A percentile compares a stretch with the other conserved stretches of the same genome.
Conservation (phyloP, 257 asterid species). For the Solanum medicagineum region DNA sequence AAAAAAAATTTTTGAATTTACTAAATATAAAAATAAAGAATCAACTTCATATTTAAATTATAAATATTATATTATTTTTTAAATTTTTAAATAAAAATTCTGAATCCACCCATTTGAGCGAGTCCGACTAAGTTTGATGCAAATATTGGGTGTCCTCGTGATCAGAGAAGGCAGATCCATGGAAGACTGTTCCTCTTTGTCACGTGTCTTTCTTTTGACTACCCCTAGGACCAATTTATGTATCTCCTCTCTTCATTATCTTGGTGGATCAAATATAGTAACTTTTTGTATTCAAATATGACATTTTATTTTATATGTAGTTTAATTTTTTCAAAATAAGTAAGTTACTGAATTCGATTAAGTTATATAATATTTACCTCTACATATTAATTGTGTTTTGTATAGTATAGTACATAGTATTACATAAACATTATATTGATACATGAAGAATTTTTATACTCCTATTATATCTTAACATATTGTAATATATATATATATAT, state of each 20-base stretch:
- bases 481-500: neutral
- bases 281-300: neutral
- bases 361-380: neutral
- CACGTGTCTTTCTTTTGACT: conserved; percentile 93
- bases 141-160: conserved; percentile 59
- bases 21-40: too few relatives aligned
- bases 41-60: too few relatives aligned
- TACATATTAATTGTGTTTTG: neutral
- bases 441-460: neutral
- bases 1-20: fast-evolving
- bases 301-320: neutral
- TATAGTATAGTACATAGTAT: neutral
- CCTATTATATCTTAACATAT: neutral
- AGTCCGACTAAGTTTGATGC: too few relatives aligned
- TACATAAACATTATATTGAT: neutral
- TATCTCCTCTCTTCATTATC: neutral
- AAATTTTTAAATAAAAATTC: too few relatives aligned
- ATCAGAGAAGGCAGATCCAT: conserved; percentile 94
- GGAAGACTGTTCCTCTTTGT: conserved; percentile 90
- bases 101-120: too few relatives aligned
- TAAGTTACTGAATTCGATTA: neutral
- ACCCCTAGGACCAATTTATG: conserved; percentile 16
- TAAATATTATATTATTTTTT: too few relatives aligned
- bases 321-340: neutral
- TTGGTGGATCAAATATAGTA: neutral